phyloP scores from a whole-genome alignment of 257 asterid species.

The Capsicum pubescens region DNA sequence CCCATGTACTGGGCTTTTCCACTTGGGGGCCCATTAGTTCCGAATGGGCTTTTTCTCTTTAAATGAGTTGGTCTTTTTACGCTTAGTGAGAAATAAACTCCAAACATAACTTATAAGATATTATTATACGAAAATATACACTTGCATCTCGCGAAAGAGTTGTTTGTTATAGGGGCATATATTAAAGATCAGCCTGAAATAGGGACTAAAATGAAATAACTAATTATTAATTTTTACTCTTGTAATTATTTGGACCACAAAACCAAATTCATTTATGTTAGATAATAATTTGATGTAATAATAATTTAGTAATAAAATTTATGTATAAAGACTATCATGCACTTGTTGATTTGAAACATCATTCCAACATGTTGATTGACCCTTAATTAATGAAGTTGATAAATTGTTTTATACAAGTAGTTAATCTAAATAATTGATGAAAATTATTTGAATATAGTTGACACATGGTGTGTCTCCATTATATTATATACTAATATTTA shows the following conservation, averaged over 20 bases:
- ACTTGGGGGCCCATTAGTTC: not conserved
- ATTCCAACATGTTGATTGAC: not conserved
- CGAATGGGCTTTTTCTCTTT: no score
- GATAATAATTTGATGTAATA: no score
- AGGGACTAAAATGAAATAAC: no score
- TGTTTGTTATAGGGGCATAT: not conserved
- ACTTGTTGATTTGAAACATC: not conserved
- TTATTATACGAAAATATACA: not conserved
- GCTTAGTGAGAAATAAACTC: not conserved
- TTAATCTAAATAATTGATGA: not conserved
- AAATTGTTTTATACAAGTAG: not conserved
- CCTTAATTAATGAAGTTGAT: not conserved
- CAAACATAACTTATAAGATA: not conserved
- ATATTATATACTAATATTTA: no score
- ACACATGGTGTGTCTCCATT: constrained; percentile 16
- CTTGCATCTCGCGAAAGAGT: not conserved
- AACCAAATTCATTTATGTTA: not conserved
- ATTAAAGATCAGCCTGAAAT: not conserved
- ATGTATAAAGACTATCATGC: no score
- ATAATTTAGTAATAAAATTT: no score
- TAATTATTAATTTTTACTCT: no score
- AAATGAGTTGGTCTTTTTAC: no score
- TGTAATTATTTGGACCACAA: constrained; percentile 6
- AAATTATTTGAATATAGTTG: not conserved
- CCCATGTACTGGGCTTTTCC: not conserved